Evolutionary conservation across 31 red algal species (phyloP).

Genomic region (Asparagopsis taxiformis): DNA sequence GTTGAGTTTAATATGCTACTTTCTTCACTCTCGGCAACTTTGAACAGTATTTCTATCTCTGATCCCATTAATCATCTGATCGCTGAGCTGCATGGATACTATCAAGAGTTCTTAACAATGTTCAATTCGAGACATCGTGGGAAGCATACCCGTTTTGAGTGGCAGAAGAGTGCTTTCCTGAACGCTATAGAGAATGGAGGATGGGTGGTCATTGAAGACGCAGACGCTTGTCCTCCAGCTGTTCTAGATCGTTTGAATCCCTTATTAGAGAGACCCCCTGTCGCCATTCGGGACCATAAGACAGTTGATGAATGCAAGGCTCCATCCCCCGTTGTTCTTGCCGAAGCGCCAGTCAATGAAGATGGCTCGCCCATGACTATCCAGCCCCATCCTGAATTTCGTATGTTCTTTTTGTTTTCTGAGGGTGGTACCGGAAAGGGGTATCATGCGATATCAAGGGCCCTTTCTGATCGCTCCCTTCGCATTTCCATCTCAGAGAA

Average conservation of each 20-base stretch:
- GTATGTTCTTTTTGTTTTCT: conserved; percentile 70
- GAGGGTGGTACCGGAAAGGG: not conserved
- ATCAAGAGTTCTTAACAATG: conserved; percentile 8
- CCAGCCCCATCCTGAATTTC: conserved; percentile 81
- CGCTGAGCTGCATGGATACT: conserved; percentile 3
- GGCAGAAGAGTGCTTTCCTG: conserved; percentile 77
- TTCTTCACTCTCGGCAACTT: not conserved
- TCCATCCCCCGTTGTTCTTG: conserved; percentile 24
- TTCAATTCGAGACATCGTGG: not conserved
- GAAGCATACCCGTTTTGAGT: conserved; percentile 55
- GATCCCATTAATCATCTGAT: not conserved
- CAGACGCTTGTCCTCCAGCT: conserved; percentile 77
- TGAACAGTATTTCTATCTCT: not conserved
- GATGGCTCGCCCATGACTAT: conserved; percentile 65
- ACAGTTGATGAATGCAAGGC: not conserved
- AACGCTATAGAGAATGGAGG: conserved; percentile 75
- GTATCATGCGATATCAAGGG: conserved; percentile 53
- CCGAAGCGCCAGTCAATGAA: conserved; percentile 68
- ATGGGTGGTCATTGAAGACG: conserved; percentile 86
- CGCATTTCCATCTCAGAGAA: conserved; percentile 20
- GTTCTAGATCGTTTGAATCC: conserved; percentile 95
- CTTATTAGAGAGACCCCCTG: conserved; percentile 71
- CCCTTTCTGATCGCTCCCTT: conserved; percentile 82
- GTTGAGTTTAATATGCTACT: not conserved
- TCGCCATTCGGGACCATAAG: conserved; percentile 9